Conservation (phyloP, 2,329 filamentous ascomycete species). For the Arthrobotrys megalospora region DNA sequence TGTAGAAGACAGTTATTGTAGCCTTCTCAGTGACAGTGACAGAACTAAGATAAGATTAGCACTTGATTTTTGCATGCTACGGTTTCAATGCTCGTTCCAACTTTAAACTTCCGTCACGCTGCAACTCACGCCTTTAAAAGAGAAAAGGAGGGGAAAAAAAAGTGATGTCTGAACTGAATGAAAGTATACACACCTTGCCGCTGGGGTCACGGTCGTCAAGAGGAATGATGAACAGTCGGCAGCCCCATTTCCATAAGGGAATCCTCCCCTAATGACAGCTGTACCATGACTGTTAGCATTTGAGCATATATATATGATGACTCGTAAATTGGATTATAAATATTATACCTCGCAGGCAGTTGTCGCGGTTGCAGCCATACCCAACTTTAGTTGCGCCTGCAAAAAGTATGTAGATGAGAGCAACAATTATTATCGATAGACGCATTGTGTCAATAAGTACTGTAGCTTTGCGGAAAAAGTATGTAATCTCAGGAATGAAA, state of each 20-base stretch:
- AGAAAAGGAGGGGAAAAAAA: not conserved
- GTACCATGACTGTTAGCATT: not conserved
- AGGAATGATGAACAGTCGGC: constrained; percentile 29
- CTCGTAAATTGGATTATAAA: not conserved
- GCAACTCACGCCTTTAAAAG: no score
- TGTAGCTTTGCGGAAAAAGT: no score
- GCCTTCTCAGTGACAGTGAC: constrained; percentile 9
- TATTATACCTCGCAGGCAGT: constrained; percentile 21
- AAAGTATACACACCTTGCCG: constrained; percentile 1
- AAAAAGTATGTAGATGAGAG: not conserved
- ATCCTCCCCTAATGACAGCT: constrained; percentile 16
- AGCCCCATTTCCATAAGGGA: constrained; percentile 7
- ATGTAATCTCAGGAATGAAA: no score
- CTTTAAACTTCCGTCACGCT: not conserved
- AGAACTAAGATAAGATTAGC: not conserved
- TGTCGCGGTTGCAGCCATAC: constrained; percentile 7
- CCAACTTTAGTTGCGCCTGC: not conserved
- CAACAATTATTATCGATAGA: not conserved
- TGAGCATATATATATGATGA: not conserved
- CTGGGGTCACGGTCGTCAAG: constrained; percentile 14
- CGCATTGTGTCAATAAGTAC: not conserved
- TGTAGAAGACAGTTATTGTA: not conserved
- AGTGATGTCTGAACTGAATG: not conserved
- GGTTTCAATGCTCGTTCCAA: not conserved
- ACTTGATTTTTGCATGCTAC: not conserved